These are phyloP conservation scores for Cryomyces minteri DNA, from an alignment of 495 filamentous ascomycete species.

Conservation along the genomic window DNA sequence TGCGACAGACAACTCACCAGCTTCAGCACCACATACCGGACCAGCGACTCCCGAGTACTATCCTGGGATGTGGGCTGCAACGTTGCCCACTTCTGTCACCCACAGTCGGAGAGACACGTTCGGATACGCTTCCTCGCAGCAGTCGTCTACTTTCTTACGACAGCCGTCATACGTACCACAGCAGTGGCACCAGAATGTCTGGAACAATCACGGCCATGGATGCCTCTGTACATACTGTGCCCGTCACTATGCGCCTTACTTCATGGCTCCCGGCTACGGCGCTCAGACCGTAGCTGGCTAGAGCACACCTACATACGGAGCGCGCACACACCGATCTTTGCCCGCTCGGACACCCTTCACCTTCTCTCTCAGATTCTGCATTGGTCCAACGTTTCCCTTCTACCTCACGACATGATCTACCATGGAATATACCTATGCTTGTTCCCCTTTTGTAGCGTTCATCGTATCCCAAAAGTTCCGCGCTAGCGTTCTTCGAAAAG, in stretches of 20 bases:
- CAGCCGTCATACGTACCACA: conserved; percentile 11
- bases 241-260: conserved; percentile 44
- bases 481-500: too few species aligned
- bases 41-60: conserved; percentile 27
- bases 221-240: conserved; percentile 53
- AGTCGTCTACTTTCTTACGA: conserved; percentile 1
- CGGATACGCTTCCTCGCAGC: conserved; percentile 6
- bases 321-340: too few species aligned
- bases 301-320: background rate
- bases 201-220: conserved; percentile 11
- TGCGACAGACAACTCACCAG: conserved; percentile 44
- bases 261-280: conserved; percentile 34
- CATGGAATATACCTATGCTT: too few species aligned
- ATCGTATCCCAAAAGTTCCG: too few species aligned
- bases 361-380: too few species aligned
- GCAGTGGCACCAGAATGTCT: conserved; percentile 9
- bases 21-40: conserved; percentile 49
- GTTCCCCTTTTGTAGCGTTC: too few species aligned
- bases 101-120: conserved; percentile 13
- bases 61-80: conserved; percentile 23
- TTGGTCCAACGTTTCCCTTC: too few species aligned
- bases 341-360: too few species aligned
- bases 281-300: background rate
- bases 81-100: conserved; percentile 16
- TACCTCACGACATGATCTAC: too few species aligned